These are phyloP conservation scores for Metschnikowia arizonensis DNA, from an alignment of 805 yeast species.

Conservation along the genomic window DNA sequence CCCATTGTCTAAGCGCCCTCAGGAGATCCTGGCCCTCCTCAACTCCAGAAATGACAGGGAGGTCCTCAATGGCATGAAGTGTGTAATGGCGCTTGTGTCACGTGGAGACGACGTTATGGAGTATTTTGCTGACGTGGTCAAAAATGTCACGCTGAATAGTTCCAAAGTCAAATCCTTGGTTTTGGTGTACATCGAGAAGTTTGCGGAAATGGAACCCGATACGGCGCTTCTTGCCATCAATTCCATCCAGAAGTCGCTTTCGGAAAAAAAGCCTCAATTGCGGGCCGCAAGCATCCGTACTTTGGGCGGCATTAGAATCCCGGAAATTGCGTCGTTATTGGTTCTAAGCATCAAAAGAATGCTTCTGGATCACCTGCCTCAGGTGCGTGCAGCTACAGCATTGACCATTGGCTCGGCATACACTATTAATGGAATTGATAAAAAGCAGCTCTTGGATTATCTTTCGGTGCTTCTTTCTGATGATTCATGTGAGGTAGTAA, in stretches of 20 bases:
- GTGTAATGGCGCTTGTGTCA: conserved; percentile 37
- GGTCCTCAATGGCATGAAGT: conserved; percentile 38
- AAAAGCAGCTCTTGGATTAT: conserved; percentile 46
- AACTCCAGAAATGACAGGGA: conserved; percentile 64
- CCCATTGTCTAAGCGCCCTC: conserved; percentile 54
- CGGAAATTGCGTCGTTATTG: conserved; percentile 77
- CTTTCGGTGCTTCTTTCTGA: conserved; percentile 61
- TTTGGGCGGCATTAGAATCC: conserved; percentile 76
- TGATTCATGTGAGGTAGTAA: conserved; percentile 60
- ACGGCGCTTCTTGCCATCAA: conserved; percentile 86
- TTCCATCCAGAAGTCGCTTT: conserved; percentile 79
- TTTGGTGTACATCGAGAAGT: conserved; percentile 65
- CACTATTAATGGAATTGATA: conserved; percentile 35
- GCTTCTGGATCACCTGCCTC: conserved; percentile 64
- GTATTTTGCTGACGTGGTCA: conserved; percentile 81
- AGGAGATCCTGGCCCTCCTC: conserved; percentile 61
- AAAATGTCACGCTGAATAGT: conserved; percentile 67
- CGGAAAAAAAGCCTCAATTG: conserved; percentile 62
- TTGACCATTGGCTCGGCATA: conserved; percentile 62
- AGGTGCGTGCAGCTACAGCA: conserved; percentile 77
- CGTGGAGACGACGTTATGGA: conserved; percentile 39
- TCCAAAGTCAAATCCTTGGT: conserved; percentile 72
- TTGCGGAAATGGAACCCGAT: conserved; percentile 82
- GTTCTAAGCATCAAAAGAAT: conserved; percentile 67
- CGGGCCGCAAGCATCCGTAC: conserved; percentile 75